phyloP scores from a whole-genome alignment of 306 rosid species.

The Prunus dulcis region DNA sequence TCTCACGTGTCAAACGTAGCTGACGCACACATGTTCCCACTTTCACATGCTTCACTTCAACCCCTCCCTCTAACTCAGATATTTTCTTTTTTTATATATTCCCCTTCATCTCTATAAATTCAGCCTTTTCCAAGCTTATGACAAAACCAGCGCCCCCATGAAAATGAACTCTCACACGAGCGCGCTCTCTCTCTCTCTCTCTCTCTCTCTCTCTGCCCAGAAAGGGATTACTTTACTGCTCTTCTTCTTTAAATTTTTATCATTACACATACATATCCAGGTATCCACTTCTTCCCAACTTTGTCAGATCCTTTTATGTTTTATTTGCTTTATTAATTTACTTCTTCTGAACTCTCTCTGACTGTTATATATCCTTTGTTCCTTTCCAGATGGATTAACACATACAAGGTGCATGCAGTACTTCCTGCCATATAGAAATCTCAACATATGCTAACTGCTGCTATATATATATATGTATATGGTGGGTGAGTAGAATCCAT shows the following conservation, averaged over 20 bases:
- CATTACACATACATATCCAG: background rate
- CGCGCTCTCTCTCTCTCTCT: too few species aligned
- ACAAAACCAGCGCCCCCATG: background rate
- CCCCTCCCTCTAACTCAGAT: background rate
- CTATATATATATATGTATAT: background rate
- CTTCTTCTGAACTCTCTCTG: too few species aligned
- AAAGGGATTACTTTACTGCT: background rate
- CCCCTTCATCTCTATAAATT: background rate
- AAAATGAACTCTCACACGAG: background rate
- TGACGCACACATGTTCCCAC: background rate
- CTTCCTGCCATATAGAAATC: background rate
- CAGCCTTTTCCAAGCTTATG: background rate
- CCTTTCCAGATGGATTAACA: background rate
- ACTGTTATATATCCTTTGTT: background rate
- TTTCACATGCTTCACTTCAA: background rate
- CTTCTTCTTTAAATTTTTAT: background rate
- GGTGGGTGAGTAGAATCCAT: slow-evolving; percentile 36
- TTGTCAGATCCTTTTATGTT: background rate
- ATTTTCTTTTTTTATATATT: background rate
- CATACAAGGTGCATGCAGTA: background rate
- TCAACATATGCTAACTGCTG: background rate
- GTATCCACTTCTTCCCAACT: too few species aligned
- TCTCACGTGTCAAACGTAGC: slow-evolving; percentile 19
- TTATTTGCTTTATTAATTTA: background rate
- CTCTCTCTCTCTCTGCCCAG: background rate